Conservation (phyloP, 2,329 filamentous ascomycete genomes). For the Diplodia intermedia region DNA sequence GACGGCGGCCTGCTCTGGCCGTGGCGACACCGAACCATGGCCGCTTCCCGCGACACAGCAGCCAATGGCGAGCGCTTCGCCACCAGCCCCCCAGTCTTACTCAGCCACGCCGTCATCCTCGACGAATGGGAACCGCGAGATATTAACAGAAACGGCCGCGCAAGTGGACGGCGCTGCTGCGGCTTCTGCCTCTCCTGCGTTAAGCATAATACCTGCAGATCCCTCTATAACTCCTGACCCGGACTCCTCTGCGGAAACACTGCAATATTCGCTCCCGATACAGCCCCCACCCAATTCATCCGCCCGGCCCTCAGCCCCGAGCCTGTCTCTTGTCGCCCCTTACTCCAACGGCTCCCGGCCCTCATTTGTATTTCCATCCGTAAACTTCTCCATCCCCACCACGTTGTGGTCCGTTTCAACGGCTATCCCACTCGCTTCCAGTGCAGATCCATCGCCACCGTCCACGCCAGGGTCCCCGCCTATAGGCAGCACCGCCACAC, state of each 20-base stretch:
- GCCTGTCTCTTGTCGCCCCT: neutral
- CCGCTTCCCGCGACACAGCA: neutral
- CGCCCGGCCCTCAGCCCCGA: slow-evolving; percentile 6
- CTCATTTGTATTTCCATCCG: neutral
- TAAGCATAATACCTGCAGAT: slow-evolving; percentile 27
- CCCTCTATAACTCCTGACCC: slow-evolving; percentile 9
- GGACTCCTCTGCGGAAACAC: neutral
- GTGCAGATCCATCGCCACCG: slow-evolving; percentile 13
- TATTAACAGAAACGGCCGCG: slow-evolving; percentile 28
- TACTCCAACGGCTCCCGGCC: neutral
- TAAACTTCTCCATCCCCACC: neutral
- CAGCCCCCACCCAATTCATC: slow-evolving; percentile 5
- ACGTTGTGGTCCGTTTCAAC: neutral
- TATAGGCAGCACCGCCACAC: slow-evolving; percentile 21
- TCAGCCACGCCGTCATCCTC: slow-evolving; percentile 25
- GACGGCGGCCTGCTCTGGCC: slow-evolving; percentile 11
- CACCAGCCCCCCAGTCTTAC: slow-evolving; percentile 24
- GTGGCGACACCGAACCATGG: slow-evolving; percentile 4
- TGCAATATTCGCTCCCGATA: slow-evolving; percentile 2
- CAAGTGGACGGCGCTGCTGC: slow-evolving; percentile 20
- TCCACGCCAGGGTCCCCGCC: neutral
- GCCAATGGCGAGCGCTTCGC: slow-evolving; percentile 14
- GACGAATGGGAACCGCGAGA: slow-evolving; percentile 16
- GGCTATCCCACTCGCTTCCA: neutral
- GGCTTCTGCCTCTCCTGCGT: slow-evolving; percentile 25